Percentiles rank a stretch among this genome's conserved stretches.
These are phyloP conservation scores for Graphilbum fragrans DNA, from an alignment of 2,329 filamentous ascomycete species.

Conservation along the genomic window DNA sequence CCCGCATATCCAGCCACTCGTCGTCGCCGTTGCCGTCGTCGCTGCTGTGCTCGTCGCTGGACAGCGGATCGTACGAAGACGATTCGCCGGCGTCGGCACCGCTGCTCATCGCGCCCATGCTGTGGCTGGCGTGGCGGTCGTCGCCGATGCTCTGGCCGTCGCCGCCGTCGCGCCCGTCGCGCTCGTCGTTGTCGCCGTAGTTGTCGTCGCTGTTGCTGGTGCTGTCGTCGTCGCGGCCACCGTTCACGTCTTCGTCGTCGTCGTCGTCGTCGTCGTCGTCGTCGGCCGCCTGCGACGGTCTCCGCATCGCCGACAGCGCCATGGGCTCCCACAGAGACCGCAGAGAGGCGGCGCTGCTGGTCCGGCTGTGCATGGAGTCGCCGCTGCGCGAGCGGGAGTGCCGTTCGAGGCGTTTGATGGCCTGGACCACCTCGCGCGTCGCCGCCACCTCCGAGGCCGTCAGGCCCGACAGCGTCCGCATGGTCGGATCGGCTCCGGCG, in stretches of 20 bases:
- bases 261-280: not conserved
- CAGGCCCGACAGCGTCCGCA: slow-evolving; percentile 58
- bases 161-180: not conserved
- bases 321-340: slow-evolving; percentile 52
- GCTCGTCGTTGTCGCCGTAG: not conserved
- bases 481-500: slow-evolving; percentile 58
- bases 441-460: slow-evolving; percentile 60
- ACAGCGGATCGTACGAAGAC: slow-evolving; percentile 7
- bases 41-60: slow-evolving; percentile 4
- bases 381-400: slow-evolving; percentile 57
- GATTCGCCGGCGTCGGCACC: slow-evolving; percentile 3
- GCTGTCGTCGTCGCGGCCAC: not conserved
- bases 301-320: slow-evolving; percentile 4
- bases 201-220: not conserved
- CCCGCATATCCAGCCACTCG: slow-evolving; percentile 24
- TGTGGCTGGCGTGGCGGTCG: not conserved
- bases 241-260: not conserved
- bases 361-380: slow-evolving; percentile 44
- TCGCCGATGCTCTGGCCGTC: not conserved
- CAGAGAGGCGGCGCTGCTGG: slow-evolving; percentile 55
- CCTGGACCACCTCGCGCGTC: slow-evolving; percentile 50
- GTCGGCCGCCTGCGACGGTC: not conserved
- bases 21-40: slow-evolving; percentile 24
- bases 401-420: slow-evolving; percentile 48
- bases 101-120: not conserved